Conservation (phyloP, 805 yeast genomes). For the Saccharomycopsis capsularis region DNA sequence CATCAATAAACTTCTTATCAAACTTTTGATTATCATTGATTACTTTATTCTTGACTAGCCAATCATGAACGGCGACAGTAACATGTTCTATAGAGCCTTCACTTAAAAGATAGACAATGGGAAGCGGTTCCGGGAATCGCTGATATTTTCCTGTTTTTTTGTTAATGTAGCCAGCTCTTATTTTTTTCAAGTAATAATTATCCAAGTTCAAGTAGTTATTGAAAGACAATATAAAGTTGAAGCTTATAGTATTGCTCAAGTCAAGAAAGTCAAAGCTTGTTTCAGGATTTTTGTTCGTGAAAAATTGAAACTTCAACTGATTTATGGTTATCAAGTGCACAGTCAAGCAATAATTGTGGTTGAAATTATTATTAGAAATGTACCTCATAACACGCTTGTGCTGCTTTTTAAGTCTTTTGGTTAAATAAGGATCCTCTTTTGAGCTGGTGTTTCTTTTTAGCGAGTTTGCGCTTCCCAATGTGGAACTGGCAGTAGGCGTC, state of each 20-base stretch:
- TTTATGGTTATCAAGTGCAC: conserved; percentile 18
- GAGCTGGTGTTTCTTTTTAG: not conserved
- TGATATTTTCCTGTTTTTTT: not conserved
- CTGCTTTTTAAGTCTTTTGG: conserved; percentile 8
- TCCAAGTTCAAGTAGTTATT: conserved; percentile 36
- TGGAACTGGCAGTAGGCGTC: not conserved
- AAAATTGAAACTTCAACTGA: conserved; percentile 21
- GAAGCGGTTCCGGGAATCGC: conserved; percentile 23
- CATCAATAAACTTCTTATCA: conserved; percentile 13
- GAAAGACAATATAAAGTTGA: conserved; percentile 43
- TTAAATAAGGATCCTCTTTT: conserved; percentile 21
- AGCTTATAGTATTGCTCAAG: conserved; percentile 13
- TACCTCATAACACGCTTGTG: conserved; percentile 12
- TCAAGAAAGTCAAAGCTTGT: conserved; percentile 14
- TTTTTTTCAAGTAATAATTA: conserved; percentile 27
- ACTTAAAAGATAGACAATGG: conserved; percentile 41
- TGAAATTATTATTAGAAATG: conserved; percentile 4
- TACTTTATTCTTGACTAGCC: conserved; percentile 19
- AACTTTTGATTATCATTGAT: conserved; percentile 12
- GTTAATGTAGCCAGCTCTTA: conserved; percentile 22
- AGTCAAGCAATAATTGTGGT: conserved; percentile 17
- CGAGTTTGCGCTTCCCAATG: not conserved
- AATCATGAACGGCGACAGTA: conserved; percentile 24
- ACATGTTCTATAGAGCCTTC: conserved; percentile 40
- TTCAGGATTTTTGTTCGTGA: conserved; percentile 4